phyloP scores from a whole-genome alignment of 176 grass and related monocot genomes.

The Melocanna baccifera region DNA sequence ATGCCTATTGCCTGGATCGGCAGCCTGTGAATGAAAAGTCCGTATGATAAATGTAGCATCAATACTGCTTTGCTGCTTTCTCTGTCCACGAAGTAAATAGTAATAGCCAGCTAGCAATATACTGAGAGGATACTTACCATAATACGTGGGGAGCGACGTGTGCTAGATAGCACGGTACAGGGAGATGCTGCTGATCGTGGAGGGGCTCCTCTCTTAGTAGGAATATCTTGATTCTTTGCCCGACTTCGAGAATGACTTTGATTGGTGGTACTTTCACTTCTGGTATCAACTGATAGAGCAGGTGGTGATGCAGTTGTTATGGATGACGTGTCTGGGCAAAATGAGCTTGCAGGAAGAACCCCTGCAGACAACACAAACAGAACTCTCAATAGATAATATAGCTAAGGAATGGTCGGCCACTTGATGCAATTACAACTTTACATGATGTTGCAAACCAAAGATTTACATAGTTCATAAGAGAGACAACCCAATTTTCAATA shows the following conservation, averaged over 20 bases:
- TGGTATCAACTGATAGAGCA: constrained; percentile 37
- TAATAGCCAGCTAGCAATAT: background rate
- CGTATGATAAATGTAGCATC: background rate
- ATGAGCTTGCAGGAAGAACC: constrained; percentile 21
- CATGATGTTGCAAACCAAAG: background rate
- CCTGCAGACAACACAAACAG: constrained; percentile 32
- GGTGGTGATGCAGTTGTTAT: constrained; percentile 40
- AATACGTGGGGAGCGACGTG: constrained; percentile 40
- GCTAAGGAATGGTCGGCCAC: background rate
- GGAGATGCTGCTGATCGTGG: constrained; percentile 13
- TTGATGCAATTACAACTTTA: background rate
- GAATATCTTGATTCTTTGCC: constrained; percentile 30
- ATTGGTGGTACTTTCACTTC: constrained; percentile 22
- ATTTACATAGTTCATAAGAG: background rate
- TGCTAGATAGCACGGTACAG: background rate
- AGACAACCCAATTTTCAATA: background rate
- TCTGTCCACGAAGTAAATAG: background rate
- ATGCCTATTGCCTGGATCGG: background rate
- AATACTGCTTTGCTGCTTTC: background rate
- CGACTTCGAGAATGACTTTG: background rate
- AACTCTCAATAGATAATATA: constrained; percentile 9
- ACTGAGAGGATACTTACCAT: constrained; percentile 35
- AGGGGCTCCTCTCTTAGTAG: constrained; percentile 7
- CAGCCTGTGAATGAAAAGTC: background rate
- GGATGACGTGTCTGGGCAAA: constrained; percentile 28